Percentiles rank a stretch among this genome's conserved stretches.
Evolutionary conservation across 352 stramenopile genomes (phyloP).

Genomic region (Phytophthora podocarpi): DNA sequence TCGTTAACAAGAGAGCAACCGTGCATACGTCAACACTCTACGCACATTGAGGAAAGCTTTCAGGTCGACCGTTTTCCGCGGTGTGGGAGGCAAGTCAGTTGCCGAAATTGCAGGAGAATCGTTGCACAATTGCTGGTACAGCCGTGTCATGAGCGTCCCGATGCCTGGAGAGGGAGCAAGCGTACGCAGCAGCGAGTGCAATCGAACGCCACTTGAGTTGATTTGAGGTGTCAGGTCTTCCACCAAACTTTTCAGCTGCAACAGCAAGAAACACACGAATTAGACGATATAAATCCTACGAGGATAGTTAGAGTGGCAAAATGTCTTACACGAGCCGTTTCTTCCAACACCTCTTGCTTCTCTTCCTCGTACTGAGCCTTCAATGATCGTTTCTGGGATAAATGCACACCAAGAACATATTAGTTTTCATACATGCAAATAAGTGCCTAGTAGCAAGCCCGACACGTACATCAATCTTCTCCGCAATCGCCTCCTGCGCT

Average conservation of each 20-base stretch:
- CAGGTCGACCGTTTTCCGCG: constrained; percentile 68
- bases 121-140: constrained; percentile 71
- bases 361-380: constrained; percentile 76
- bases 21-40: background rate
- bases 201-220: constrained; percentile 51
- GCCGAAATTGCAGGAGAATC: constrained; percentile 24
- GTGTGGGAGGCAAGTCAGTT: constrained; percentile 13
- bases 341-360: constrained; percentile 58
- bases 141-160: constrained; percentile 74
- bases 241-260: constrained; percentile 53
- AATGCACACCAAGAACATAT: background rate
- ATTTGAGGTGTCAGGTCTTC: constrained; percentile 65
- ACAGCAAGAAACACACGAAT: background rate
- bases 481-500: constrained; percentile 47
- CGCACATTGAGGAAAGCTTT: constrained; percentile 70
- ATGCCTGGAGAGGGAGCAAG: constrained; percentile 62
- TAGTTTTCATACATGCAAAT: background rate
- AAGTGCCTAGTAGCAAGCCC: background rate
- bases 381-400: constrained; percentile 51
- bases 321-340: constrained; percentile 57
- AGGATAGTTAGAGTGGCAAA: background rate
- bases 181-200: constrained; percentile 71
- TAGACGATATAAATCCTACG: background rate
- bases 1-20: constrained; percentile 8
- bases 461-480: constrained; percentile 49